A percentile compares a stretch with the other conserved stretches of the same genome.
These are phyloP conservation scores for Westerdykella sp. DNA, from an alignment of 2,329 filamentous ascomycete genomes.

Conservation along the genomic window DNA sequence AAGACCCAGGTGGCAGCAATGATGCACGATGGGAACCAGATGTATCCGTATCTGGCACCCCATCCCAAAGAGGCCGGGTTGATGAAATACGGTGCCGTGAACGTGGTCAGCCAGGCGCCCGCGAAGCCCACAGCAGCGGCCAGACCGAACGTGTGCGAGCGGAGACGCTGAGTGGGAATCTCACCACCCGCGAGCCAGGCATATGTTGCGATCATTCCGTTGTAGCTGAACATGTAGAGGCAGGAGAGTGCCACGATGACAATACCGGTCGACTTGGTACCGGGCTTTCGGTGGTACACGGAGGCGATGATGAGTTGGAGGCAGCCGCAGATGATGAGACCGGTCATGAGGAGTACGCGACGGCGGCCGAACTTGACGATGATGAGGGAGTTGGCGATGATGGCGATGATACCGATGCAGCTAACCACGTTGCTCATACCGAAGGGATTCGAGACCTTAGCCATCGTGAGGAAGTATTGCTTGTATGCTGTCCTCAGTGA, in stretches of 20 bases:
- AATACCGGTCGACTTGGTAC: constrained; percentile 36
- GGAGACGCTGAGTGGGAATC: constrained; percentile 51
- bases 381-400: constrained; percentile 49
- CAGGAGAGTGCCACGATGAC: constrained; percentile 50
- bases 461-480: constrained; percentile 58
- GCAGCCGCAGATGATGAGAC: constrained; percentile 48
- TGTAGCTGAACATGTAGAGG: constrained; percentile 51
- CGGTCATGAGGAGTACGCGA: constrained; percentile 48
- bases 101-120: constrained; percentile 52
- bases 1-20: constrained; percentile 29
- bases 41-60: constrained; percentile 54
- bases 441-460: constrained; percentile 50
- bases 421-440: constrained; percentile 53
- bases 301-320: constrained; percentile 51
- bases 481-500: constrained; percentile 19
- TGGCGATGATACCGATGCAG: constrained; percentile 50
- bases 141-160: constrained; percentile 52
- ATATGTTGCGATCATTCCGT: constrained; percentile 50
- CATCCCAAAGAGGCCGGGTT: constrained; percentile 50
- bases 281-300: constrained; percentile 44
- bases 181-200: constrained; percentile 55
- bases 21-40: constrained; percentile 44
- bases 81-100: constrained; percentile 56
- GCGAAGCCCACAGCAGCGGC: constrained; percentile 50
- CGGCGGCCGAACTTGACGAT: constrained; percentile 51